A percentile compares a stretch with the other conserved stretches of the same genome.
Conservation (phyloP, 495 filamentous ascomycete genomes). For the Platismatia glauca region DNA sequence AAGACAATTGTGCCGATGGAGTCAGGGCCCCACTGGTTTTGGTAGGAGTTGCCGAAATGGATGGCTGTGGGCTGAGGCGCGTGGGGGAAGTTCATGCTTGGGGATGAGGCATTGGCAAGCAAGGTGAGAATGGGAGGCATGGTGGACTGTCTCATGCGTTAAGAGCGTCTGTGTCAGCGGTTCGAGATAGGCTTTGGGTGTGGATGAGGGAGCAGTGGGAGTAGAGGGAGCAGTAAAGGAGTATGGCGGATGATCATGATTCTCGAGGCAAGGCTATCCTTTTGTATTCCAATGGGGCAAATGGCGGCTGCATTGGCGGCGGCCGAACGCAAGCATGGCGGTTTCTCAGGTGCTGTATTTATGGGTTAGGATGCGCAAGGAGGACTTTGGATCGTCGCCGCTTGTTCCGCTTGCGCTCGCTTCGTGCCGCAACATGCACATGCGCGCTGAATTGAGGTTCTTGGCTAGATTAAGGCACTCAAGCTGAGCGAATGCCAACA, state of each 20-base stretch:
- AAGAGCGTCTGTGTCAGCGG: background rate
- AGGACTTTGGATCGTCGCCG: too few species aligned
- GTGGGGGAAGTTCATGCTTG: background rate
- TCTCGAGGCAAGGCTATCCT: background rate
- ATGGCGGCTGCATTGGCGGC: background rate
- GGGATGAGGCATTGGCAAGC: background rate
- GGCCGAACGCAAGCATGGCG: background rate
- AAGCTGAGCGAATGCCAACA: too few species aligned
- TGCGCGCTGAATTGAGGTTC: too few species aligned
- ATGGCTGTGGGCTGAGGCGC: background rate
- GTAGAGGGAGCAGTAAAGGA: background rate
- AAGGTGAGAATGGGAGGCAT: background rate
- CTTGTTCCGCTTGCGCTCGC: too few species aligned
- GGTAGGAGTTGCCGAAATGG: background rate
- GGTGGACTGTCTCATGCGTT: background rate
- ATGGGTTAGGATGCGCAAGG: too few species aligned
- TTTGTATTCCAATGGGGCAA: background rate
- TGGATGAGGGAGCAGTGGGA: background rate
- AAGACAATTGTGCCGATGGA: constrained; percentile 15
- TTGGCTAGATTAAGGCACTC: too few species aligned
- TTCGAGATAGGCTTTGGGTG: background rate
- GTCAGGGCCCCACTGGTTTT: constrained; percentile 12
- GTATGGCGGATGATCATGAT: background rate
- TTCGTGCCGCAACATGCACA: too few species aligned
- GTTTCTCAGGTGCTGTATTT: too few species aligned